phyloP scores from a whole-genome alignment of 1,284 basidiomycete genomes.

The Laetiporus sulphureus region DNA sequence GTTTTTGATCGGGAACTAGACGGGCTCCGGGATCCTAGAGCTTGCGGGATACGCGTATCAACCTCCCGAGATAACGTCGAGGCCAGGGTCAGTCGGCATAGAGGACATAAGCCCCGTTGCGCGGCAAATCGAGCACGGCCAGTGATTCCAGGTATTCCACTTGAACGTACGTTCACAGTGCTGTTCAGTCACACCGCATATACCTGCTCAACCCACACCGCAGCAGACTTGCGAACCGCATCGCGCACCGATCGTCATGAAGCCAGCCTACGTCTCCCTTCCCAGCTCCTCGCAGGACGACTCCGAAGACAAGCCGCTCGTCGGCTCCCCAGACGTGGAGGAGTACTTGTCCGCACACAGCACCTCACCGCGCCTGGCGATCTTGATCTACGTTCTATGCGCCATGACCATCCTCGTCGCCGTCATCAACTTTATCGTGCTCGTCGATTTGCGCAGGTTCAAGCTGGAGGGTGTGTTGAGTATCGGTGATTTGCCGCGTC shows the following conservation, averaged over 20 bases:
- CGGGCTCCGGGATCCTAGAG: no score
- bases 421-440: background rate
- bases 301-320: constrained; percentile 1
- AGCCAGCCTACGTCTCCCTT: background rate
- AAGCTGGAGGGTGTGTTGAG: background rate
- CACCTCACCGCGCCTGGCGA: background rate
- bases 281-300: background rate
- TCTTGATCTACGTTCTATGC: background rate
- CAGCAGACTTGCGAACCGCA: background rate
- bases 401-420: background rate
- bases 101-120: background rate
- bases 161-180: background rate
- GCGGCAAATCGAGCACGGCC: background rate
- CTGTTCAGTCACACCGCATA: background rate
- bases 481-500: background rate
- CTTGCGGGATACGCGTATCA: no score
- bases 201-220: background rate
- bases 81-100: background rate
- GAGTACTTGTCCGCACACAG: no score
- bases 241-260: background rate
- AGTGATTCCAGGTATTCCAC: background rate
- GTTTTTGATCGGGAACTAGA: no score
- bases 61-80: no score
- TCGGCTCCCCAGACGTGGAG: background rate
- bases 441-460: background rate